Evolutionary conservation across 768 basidiomycete species (phyloP), one percentile per base, ranked within the genome.

Genomic region (Leccinum sublutescens): DNA sequence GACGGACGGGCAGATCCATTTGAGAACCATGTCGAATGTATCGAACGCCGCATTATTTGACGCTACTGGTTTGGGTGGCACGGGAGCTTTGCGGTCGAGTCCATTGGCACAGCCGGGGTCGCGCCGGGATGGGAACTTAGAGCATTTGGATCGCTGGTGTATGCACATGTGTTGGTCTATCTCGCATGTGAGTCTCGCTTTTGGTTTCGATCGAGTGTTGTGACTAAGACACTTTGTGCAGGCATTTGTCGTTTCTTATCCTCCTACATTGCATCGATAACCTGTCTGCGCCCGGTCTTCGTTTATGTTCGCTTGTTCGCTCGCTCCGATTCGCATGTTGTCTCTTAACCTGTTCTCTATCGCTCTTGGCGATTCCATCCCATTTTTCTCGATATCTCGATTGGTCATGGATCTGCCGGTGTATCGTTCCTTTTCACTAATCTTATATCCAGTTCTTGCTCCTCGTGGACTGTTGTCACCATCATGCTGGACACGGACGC

Each of bases 41-140:
- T 71, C 70, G 17, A 56, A 67, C n/a, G 47, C 47, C 17, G 63
- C 58, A 0, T 48, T 71, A 36, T 53, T 73, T 48, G 67, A 71
- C 1, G 69, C 65, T 0, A 71, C 65, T 1, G 70, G 71, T 25
- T 40, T 69, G 54, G n/a, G 15, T 25, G 49, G 31, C 4, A 3
- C 38, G 7, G 58, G 33, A 14, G 61, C 68, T 0, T 47, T 53
- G 10, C 61, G 59, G 12, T 47, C 69, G 36, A 72, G 71, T 49
- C 69, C 68, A 11, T 62, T 71, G 55, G 57, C 63, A 12, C 61
- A 65, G 1, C 25, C 33, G 3, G 57, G 17, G 33, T 59, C 52
- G 4, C 54, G 58, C 34, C 19, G 11, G 10, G 5, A 11, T 12
- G 14, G 31, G n/a, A 43, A 31, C 17, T 27, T 61, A 48, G 40